Conservation (phyloP, 306 rosid genomes). For the Arachis stenosperma region DNA sequence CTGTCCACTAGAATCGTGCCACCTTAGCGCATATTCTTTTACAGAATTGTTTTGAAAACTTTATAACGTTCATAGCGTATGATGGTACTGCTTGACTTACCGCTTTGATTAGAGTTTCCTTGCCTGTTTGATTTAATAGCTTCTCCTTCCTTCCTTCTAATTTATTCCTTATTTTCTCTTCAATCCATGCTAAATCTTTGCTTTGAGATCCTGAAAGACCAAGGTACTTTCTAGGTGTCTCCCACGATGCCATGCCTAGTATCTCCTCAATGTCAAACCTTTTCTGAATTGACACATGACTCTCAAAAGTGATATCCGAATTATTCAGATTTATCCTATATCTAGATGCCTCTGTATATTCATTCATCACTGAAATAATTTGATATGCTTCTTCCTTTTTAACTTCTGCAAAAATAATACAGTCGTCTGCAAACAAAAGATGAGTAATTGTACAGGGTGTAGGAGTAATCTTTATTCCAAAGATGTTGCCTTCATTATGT, state of each 20-base stretch:
- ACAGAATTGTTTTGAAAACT: not conserved
- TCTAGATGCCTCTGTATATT: not conserved
- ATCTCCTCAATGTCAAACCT: not conserved
- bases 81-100: not conserved
- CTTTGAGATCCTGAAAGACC: not conserved
- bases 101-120: not conserved
- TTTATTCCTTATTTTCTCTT: not conserved
- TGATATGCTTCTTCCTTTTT: no score
- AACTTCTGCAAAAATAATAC: no score
- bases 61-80: not conserved
- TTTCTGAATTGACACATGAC: not conserved
- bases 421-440: not conserved
- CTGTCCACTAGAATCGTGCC: not conserved
- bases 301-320: not conserved
- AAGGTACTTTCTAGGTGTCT: not conserved
- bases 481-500: fast-evolving
- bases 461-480: not conserved
- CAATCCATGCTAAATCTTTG: not conserved
- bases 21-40: not conserved
- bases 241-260: not conserved
- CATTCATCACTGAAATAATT: no score
- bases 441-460: not conserved
- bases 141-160: not conserved
- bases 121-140: not conserved
- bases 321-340: no score